Conservation (phyloP, 2,329 filamentous ascomycete species). For the Fusarium udum region DNA sequence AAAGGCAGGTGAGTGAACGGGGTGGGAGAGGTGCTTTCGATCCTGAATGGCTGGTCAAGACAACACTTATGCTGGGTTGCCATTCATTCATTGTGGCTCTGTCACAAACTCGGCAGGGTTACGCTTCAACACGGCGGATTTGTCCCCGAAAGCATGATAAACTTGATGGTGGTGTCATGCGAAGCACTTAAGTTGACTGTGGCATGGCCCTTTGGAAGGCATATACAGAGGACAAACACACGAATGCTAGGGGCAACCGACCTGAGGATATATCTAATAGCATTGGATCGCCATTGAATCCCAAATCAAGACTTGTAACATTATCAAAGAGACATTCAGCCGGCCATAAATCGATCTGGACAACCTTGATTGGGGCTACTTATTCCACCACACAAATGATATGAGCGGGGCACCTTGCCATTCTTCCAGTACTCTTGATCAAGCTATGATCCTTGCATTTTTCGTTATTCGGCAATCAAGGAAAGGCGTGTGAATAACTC, state of each 20-base stretch:
- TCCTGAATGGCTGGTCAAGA: constrained; percentile 36
- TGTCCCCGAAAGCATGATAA: constrained; percentile 16
- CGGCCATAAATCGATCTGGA: constrained; percentile 15
- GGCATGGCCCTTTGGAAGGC: background rate
- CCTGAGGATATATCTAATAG: background rate
- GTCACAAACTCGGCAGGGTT: constrained; percentile 23
- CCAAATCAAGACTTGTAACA: background rate
- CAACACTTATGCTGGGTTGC: constrained; percentile 27
- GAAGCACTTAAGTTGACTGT: constrained; percentile 12
- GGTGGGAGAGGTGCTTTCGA: constrained; percentile 30
- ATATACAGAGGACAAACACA: background rate
- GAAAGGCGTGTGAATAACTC: background rate
- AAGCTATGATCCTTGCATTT: constrained; percentile 22
- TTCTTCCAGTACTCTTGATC: constrained; percentile 7
- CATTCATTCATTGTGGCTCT: constrained; percentile 30
- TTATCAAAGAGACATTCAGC: constrained; percentile 8
- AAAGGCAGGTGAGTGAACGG: constrained; percentile 28
- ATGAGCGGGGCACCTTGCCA: constrained; percentile 23
- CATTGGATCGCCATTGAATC: background rate
- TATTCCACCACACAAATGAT: constrained; percentile 25
- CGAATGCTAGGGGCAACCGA: background rate
- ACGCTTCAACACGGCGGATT: constrained; percentile 29
- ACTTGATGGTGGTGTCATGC: constrained; percentile 21
- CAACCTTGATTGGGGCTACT: constrained; percentile 3
- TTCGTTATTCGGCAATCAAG: constrained; percentile 14